Base-by-base conservation (phyloP, 495 filamentous ascomycete species). In the Aspergillus campestris region DNA sequence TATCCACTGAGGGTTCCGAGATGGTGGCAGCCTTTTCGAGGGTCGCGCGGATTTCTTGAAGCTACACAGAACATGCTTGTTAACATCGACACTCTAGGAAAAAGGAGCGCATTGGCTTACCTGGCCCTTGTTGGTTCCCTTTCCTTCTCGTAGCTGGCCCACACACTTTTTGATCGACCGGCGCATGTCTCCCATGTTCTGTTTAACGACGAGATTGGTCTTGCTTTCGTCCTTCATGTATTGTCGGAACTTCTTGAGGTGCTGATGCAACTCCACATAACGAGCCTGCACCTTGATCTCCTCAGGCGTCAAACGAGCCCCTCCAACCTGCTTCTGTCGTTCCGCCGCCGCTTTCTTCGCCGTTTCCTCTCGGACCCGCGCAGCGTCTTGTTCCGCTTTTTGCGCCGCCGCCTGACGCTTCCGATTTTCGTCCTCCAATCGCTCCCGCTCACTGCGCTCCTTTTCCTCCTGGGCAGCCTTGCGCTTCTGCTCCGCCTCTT, bases 121-220 rank as follows among this genome's bases (percentile, higher is more conserved):
- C 72, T 66, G 78, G 35, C 53, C 49, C 30, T 65, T 77, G 56
- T 92, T 94, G 2, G 70, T 72, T 3, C 73, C 77, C 41, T 76
- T 80, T 27, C 69, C 79, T 38, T 70, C 73, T 9, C 78, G 86
- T 27, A 94, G 60, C 55, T 94, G 86, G 1, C 89, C 88, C 33
- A 90, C 69, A 13, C 70, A 80, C 56, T 81, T 85, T 12, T 70
- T 77, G 39, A 94, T 79, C 3, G 77, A 70, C 34, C 89, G 76
- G 9, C 89, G 72, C 74, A 87, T 81, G 38, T 88, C 82, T 29
- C 88, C 87, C 65, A 88, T 77, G 3, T 72, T 66, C 29, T 68
- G 58, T 52, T 89, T 91, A 24, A 89, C 64, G 0, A 53, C 46
- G 4, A 72, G 69, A 29, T 79, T 69, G 49, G 75, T 64, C 47